Evolutionary conservation across 257 asterid genomes (phyloP).

Genomic region (Forsythia viridissima): DNA sequence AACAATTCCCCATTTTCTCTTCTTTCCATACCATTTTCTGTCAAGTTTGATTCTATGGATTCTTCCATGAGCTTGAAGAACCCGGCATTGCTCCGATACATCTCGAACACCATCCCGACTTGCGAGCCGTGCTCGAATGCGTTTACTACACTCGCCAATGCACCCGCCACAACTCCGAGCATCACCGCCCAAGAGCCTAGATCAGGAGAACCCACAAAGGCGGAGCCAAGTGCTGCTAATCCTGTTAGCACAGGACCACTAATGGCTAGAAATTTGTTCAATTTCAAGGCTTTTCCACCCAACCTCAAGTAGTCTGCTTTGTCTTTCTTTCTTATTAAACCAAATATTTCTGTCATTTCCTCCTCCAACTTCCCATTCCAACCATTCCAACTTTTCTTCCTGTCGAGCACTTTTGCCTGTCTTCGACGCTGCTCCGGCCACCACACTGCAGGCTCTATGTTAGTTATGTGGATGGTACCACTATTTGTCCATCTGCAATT

Average conservation of each 20-base stretch:
- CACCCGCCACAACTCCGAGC: constrained; percentile 35
- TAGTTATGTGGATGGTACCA: no score
- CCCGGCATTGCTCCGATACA: constrained; percentile 51
- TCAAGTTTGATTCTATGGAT: constrained; percentile 34
- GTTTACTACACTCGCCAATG: constrained; percentile 39
- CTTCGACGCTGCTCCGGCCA: constrained; percentile 36
- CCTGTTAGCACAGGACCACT: constrained; percentile 42
- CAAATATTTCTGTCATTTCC: constrained; percentile 37
- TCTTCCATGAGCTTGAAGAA: constrained; percentile 46
- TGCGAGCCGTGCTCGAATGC: constrained; percentile 50
- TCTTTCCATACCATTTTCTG: constrained; percentile 20
- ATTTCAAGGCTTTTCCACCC: constrained; percentile 38
- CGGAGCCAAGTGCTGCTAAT: constrained; percentile 40
- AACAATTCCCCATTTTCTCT: constrained; percentile 47
- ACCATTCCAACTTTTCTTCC: constrained; percentile 12
- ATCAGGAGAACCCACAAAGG: constrained; percentile 21
- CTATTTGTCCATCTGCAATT: no score
- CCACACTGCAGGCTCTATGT: constrained; percentile 34
- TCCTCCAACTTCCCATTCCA: constrained; percentile 37
- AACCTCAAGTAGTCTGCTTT: constrained; percentile 35
- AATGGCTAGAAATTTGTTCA: constrained; percentile 35
- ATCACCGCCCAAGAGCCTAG: constrained; percentile 25
- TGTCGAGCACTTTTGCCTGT: neutral
- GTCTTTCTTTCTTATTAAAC: constrained; percentile 28
- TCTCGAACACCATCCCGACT: constrained; percentile 54